phyloP scores from a whole-genome alignment of 805 yeast genomes.

The Candida ipomoeae region DNA sequence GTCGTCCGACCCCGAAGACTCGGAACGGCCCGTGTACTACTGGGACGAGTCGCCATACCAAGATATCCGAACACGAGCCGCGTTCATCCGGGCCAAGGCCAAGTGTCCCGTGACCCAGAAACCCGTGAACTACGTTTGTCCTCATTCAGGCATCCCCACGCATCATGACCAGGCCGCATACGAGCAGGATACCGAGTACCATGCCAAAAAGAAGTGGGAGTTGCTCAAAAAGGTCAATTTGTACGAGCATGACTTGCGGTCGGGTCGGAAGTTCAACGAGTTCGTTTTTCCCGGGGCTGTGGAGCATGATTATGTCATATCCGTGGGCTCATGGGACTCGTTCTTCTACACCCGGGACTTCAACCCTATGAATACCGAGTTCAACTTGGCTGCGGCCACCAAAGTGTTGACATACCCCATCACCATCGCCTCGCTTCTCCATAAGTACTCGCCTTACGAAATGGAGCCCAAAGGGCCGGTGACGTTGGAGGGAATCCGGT shows the following conservation, averaged over 20 bases:
- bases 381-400: constrained; percentile 91
- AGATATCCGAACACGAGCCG: constrained; percentile 87
- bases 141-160: constrained; percentile 93
- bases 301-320: constrained; percentile 68
- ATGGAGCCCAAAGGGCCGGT: constrained; percentile 82
- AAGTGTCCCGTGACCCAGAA: constrained; percentile 85
- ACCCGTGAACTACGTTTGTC: constrained; percentile 83
- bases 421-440: constrained; percentile 79
- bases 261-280: constrained; percentile 93
- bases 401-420: constrained; percentile 91
- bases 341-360: constrained; percentile 89
- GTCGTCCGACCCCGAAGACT: constrained; percentile 23
- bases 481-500: constrained; percentile 88
- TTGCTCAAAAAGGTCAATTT: constrained; percentile 80
- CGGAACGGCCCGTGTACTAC: constrained; percentile 41
- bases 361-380: constrained; percentile 95
- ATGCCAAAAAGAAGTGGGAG: constrained; percentile 60
- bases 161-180: constrained; percentile 89
- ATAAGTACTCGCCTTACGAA: constrained; percentile 80
- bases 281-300: constrained; percentile 86
- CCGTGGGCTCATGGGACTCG: constrained; percentile 85
- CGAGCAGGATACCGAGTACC: constrained; percentile 75
- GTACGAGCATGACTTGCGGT: constrained; percentile 90
- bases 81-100: constrained; percentile 80
- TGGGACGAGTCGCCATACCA: constrained; percentile 93